Conservation (phyloP, 2,329 filamentous ascomycete species). For the Aspergillus pseudoviridinutans region DNA sequence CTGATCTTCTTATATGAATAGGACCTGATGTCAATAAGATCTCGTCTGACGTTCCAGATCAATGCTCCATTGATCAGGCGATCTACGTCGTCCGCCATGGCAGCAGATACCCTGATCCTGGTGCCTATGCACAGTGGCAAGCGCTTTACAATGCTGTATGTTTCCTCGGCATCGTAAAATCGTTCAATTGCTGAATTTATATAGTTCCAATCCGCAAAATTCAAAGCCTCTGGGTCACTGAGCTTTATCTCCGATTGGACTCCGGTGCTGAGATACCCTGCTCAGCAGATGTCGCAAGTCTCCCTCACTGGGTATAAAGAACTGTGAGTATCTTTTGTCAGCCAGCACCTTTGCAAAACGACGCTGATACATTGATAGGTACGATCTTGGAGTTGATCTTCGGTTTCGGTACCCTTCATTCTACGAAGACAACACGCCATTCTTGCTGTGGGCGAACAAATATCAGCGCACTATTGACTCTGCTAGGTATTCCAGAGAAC, state of each 20-base stretch:
- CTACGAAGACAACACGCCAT: slow-evolving; percentile 46
- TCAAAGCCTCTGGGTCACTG: slow-evolving; percentile 51
- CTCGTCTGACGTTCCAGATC: slow-evolving; percentile 50
- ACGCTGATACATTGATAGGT: slow-evolving; percentile 27
- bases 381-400: slow-evolving; percentile 14
- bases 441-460: slow-evolving; percentile 63
- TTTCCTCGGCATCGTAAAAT: not conserved
- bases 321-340: slow-evolving; percentile 11
- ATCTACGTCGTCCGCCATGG: slow-evolving; percentile 60
- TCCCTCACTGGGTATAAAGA: slow-evolving; percentile 63
- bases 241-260: slow-evolving; percentile 58
- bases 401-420: slow-evolving; percentile 39
- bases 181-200: not conserved
- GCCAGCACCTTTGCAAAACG: not conserved
- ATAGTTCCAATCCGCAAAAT: slow-evolving; percentile 52
- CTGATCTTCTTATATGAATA: slow-evolving; percentile 14
- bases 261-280: slow-evolving; percentile 53
- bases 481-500: slow-evolving; percentile 25
- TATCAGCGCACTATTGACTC: slow-evolving; percentile 49
- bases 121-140: slow-evolving; percentile 57
- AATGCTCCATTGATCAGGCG: slow-evolving; percentile 58
- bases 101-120: slow-evolving; percentile 58
- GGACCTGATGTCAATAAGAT: slow-evolving; percentile 57
- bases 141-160: slow-evolving; percentile 26
- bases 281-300: slow-evolving; percentile 55